phyloP scores from a whole-genome alignment of 1,139 yeast species.

The Candida sojae region DNA sequence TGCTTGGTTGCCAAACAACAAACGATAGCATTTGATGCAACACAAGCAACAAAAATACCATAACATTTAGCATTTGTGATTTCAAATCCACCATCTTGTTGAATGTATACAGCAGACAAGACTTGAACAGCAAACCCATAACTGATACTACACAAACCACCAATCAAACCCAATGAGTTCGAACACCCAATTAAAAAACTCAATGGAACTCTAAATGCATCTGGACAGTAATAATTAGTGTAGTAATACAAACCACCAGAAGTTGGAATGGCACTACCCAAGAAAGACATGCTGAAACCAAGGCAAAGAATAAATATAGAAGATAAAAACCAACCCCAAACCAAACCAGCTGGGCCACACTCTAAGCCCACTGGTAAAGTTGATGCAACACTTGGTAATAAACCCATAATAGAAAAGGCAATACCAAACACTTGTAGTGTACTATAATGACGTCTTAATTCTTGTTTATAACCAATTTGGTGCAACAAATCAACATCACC shows the following conservation, averaged over 20 bases:
- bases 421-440: slow-evolving; percentile 48
- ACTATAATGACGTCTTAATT: slow-evolving; percentile 46
- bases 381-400: slow-evolving; percentile 34
- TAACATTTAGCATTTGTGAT: slow-evolving; percentile 33
- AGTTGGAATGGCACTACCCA: slow-evolving; percentile 71
- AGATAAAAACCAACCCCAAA: slow-evolving; percentile 74
- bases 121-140: slow-evolving; percentile 41
- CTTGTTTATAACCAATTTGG: slow-evolving; percentile 56
- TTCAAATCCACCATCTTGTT: slow-evolving; percentile 31
- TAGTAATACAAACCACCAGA: slow-evolving; percentile 70
- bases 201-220: slow-evolving; percentile 31
- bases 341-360: slow-evolving; percentile 48
- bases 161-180: slow-evolving; percentile 36
- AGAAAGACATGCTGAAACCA: slow-evolving; percentile 63
- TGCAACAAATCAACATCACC: slow-evolving; percentile 51
- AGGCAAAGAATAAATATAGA: slow-evolving; percentile 57
- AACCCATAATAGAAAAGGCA: too few species aligned
- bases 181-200: slow-evolving; percentile 49
- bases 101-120: slow-evolving; percentile 34
- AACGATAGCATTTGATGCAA: slow-evolving; percentile 26
- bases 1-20: slow-evolving; percentile 38
- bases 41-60: slow-evolving; percentile 39
- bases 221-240: slow-evolving; percentile 43
- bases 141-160: slow-evolving; percentile 39
- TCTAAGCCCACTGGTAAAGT: slow-evolving; percentile 35